phyloP scores from a whole-genome alignment of 495 filamentous ascomycete species.

The Penicillium cosmopolitanum region DNA sequence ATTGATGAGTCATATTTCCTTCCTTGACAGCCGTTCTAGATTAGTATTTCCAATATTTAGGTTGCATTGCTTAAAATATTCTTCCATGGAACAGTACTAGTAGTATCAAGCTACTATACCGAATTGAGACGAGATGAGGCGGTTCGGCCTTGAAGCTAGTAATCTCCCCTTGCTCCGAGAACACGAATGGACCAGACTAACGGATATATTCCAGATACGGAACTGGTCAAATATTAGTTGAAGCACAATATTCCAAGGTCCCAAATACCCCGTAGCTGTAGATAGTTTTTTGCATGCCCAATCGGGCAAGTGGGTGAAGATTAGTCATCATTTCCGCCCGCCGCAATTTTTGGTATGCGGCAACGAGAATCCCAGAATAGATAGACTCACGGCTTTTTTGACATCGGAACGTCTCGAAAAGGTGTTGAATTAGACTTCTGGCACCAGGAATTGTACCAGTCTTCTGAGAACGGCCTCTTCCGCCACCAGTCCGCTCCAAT shows the following conservation, averaged over 20 bases:
- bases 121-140: too few relatives aligned
- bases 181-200: too few relatives aligned
- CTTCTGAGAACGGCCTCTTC: not conserved
- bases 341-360: constrained; percentile 22
- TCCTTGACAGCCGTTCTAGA: too few relatives aligned
- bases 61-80: too few relatives aligned
- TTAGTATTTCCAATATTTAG: too few relatives aligned
- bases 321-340: constrained; percentile 29
- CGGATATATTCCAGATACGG: too few relatives aligned
- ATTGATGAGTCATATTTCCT: too few relatives aligned
- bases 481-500: not conserved
- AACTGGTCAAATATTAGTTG: not conserved
- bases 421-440: not conserved
- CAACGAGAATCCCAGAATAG: not conserved
- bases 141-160: too few relatives aligned
- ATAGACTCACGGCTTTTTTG: not conserved
- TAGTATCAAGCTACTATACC: too few relatives aligned
- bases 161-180: too few relatives aligned
- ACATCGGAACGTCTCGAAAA: not conserved
- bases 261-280: not conserved
- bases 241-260: not conserved
- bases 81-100: too few relatives aligned
- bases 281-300: not conserved
- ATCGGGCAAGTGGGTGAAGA: not conserved
- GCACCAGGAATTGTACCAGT: not conserved